These are phyloP conservation scores for Fraxinus velutina DNA, from an alignment of 305 asterid species.

Conservation along the genomic window DNA sequence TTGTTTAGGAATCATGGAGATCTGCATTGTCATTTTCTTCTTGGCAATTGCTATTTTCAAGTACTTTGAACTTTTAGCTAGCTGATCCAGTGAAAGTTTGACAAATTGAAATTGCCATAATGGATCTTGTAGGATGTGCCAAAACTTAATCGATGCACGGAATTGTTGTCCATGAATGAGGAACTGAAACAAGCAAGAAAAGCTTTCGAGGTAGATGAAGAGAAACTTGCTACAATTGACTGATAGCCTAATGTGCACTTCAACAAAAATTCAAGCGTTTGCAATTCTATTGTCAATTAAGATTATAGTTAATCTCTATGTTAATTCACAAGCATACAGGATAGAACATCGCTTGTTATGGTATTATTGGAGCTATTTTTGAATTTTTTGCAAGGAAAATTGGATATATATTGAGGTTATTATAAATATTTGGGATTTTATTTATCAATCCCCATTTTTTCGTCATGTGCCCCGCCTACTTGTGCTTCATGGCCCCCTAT, in stretches of 20 bases:
- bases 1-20: neutral
- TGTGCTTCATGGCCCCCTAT: neutral
- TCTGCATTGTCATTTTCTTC: neutral
- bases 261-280: neutral
- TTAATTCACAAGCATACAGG: neutral
- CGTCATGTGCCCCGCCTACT: neutral
- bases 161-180: conserved; percentile 78
- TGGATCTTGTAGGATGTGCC: conserved; percentile 64
- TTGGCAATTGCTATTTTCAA: neutral
- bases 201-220: conserved; percentile 81
- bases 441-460: neutral
- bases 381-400: neutral
- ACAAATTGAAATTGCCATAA: neutral
- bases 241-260: conserved; percentile 20
- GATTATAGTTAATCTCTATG: neutral
- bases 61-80: neutral
- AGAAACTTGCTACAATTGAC: conserved; percentile 64
- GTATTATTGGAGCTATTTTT: neutral
- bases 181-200: conserved; percentile 94
- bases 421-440: neutral
- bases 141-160: conserved; percentile 79
- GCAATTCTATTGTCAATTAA: neutral
- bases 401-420: neutral
- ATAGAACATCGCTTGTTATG: neutral
- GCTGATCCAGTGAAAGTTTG: neutral